phyloP scores from a whole-genome alignment of 768 basidiomycete genomes.

The Mycena albidolilacea region DNA sequence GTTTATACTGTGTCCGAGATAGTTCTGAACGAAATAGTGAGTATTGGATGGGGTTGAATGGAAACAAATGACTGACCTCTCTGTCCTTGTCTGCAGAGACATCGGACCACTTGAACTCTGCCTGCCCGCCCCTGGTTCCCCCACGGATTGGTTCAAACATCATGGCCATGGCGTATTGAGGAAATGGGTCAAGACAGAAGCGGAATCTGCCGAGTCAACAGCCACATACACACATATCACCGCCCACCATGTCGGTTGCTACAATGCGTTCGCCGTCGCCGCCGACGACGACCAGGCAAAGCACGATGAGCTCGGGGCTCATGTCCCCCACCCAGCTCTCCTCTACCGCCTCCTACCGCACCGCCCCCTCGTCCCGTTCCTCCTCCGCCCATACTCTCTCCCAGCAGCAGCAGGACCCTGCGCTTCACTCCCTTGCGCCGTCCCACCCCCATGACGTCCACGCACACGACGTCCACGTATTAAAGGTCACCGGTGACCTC shows the following conservation, averaged over 20 bases:
- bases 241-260: conserved; percentile 22
- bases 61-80: conserved; percentile 74
- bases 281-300: conserved; percentile 39
- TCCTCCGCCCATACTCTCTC: conserved; percentile 53
- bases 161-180: conserved; percentile 6
- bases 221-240: too few relatives aligned
- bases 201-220: too few relatives aligned
- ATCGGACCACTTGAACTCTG: conserved; percentile 93
- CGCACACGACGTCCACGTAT: conserved; percentile 63
- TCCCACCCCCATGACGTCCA: conserved; percentile 63
- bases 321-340: conserved; percentile 44
- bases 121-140: conserved; percentile 93
- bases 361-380: conserved; percentile 53
- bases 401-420: conserved; percentile 32
- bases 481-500: conserved; percentile 68
- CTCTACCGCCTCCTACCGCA: conserved; percentile 54
- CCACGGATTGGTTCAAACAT: conserved; percentile 92
- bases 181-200: neutral
- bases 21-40: conserved; percentile 71
- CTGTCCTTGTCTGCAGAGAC: conserved; percentile 94
- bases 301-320: conserved; percentile 40
- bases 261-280: conserved; percentile 45
- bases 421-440: conserved; percentile 48
- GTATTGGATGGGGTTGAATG: neutral
- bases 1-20: conserved; percentile 95